These are phyloP conservation scores for Beauveria asiatica DNA, from an alignment of 2,329 filamentous ascomycete genomes.

Conservation along the genomic window DNA sequence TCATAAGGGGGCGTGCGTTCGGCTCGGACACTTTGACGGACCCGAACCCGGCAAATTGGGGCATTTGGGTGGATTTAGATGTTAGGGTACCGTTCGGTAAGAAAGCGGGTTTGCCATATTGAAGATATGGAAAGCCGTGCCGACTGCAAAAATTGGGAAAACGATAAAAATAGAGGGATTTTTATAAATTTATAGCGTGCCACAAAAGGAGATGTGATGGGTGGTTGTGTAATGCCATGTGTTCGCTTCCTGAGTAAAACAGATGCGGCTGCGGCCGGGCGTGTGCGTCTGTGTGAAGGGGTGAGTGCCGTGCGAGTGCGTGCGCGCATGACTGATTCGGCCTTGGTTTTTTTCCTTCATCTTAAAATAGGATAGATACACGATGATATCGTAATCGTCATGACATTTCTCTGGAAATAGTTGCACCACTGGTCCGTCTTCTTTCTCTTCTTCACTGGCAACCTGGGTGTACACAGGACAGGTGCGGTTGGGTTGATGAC, in stretches of 20 bases:
- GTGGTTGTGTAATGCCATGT: background rate
- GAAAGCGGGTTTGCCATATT: background rate
- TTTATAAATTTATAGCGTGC: background rate
- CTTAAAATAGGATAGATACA: no score
- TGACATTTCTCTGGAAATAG: no score
- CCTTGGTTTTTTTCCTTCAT: background rate
- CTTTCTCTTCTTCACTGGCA: no score
- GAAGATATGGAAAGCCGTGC: no score
- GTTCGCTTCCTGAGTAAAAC: background rate
- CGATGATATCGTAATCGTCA: background rate
- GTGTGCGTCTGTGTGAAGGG: background rate
- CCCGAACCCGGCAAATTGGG: slow-evolving; percentile 7
- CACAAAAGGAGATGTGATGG: background rate
- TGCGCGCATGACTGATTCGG: background rate
- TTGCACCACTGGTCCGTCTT: no score
- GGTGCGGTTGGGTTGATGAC: no score
- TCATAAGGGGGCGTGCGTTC: background rate
- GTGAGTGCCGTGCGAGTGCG: background rate
- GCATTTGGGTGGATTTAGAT: background rate
- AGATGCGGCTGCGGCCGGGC: background rate
- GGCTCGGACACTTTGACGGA: slow-evolving; percentile 9
- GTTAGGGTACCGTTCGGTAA: background rate
- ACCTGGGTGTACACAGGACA: no score
- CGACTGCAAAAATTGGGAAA: no score
- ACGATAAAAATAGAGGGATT: background rate